These are phyloP conservation scores for Hirschfeldia incana DNA, from an alignment of 345 rosid genomes.

Conservation along the genomic window DNA sequence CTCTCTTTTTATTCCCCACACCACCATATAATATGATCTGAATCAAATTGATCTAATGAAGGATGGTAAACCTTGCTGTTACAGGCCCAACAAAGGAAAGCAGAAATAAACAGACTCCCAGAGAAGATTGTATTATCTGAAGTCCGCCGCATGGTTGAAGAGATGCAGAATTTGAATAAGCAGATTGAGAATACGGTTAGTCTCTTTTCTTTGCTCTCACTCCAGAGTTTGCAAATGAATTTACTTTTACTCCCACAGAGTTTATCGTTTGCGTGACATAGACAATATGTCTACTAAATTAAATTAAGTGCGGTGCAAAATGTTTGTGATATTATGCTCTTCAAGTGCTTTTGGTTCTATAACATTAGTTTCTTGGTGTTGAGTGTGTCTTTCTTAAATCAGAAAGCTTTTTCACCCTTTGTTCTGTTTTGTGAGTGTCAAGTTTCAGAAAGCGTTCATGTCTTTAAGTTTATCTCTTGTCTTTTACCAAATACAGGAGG, in stretches of 20 bases:
- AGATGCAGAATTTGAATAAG: conserved; percentile 79
- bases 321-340: background rate
- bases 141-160: conserved; percentile 89
- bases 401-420: background rate
- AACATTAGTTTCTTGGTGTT: background rate
- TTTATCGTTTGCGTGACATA: background rate
- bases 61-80: conserved; percentile 19
- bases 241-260: background rate
- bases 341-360: background rate
- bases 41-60: too few relatives aligned
- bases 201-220: conserved; percentile 13
- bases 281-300: background rate
- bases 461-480: background rate
- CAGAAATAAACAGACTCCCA: conserved; percentile 68
- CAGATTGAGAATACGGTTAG: conserved; percentile 86
- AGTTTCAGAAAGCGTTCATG: background rate
- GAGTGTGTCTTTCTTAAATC: background rate
- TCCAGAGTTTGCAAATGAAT: background rate
- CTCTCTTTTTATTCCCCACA: background rate
- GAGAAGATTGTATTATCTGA: conserved; percentile 74
- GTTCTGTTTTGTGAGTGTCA: background rate
- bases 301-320: background rate
- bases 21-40: too few relatives aligned
- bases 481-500: conserved; percentile 54
- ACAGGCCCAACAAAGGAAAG: conserved; percentile 75